Percentiles rank a stretch among this genome's conserved stretches.
Evolutionary conservation across 345 rosid genomes (phyloP).

Genomic region (Murraya koenigii): DNA sequence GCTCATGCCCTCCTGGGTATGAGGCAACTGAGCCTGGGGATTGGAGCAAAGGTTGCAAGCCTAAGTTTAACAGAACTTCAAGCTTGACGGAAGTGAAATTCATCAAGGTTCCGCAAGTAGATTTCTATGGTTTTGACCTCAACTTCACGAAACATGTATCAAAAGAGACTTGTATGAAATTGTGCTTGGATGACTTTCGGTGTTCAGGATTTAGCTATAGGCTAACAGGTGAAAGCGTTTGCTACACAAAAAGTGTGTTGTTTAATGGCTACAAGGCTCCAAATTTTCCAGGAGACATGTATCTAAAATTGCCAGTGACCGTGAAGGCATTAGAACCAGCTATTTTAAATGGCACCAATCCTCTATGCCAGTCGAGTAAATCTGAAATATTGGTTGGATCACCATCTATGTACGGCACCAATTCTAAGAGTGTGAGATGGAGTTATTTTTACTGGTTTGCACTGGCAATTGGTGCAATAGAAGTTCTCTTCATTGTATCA

Average conservation of each 20-base stretch:
- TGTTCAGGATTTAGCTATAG: slow-evolving; percentile 40
- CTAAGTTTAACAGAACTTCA: slow-evolving; percentile 21
- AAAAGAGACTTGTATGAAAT: slow-evolving; percentile 26
- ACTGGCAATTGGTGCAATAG: slow-evolving; percentile 30
- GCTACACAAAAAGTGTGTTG: slow-evolving; percentile 24
- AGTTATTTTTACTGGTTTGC: slow-evolving; percentile 38
- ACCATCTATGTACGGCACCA: slow-evolving; percentile 20
- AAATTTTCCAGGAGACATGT: slow-evolving; percentile 22
- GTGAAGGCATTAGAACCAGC: neutral
- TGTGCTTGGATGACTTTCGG: slow-evolving; percentile 31
- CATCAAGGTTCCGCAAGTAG: slow-evolving; percentile 20
- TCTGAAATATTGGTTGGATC: neutral
- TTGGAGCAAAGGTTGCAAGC: slow-evolving; percentile 49
- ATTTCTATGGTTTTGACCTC: slow-evolving; percentile 40
- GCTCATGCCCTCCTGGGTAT: slow-evolving; percentile 48
- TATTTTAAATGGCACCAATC: slow-evolving; percentile 9
- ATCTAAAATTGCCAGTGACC: slow-evolving; percentile 31
- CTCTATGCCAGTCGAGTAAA: neutral
- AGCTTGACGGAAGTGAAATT: slow-evolving; percentile 16
- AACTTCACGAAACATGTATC: neutral
- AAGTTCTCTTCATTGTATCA: slow-evolving; percentile 21
- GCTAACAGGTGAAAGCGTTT: slow-evolving; percentile 7
- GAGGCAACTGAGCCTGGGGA: slow-evolving; percentile 23
- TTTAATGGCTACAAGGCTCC: slow-evolving; percentile 36
- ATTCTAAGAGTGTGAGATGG: slow-evolving; percentile 30